A percentile compares a stretch with the other conserved stretches of the same genome.
Conservation (phyloP, 2,329 filamentous ascomycete species). For the Fusarium xyrophilum region DNA sequence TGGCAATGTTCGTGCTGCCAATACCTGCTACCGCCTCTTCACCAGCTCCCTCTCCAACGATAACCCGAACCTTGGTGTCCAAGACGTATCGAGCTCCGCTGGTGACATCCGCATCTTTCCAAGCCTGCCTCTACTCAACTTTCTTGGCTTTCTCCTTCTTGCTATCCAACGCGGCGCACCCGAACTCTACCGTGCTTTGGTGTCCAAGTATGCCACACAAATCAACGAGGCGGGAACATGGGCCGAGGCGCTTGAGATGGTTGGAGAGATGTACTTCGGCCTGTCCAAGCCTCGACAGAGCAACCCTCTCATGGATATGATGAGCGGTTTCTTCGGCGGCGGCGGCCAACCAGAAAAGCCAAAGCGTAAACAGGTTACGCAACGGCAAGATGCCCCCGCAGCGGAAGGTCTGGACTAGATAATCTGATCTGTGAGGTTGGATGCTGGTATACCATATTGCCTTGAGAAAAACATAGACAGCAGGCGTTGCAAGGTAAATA, state of each 20-base stretch:
- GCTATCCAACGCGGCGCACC: constrained; percentile 78
- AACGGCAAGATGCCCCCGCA: constrained; percentile 57
- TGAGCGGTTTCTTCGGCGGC: constrained; percentile 89
- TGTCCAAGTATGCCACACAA: constrained; percentile 79
- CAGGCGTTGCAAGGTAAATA: constrained; percentile 39
- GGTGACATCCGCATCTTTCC: constrained; percentile 85
- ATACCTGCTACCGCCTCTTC: constrained; percentile 77
- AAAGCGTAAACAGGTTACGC: constrained; percentile 52
- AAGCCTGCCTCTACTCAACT: constrained; percentile 92
- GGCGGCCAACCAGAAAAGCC: constrained; percentile 46
- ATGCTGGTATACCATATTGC: constrained; percentile 38
- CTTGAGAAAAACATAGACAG: constrained; percentile 38
- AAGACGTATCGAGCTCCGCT: constrained; percentile 78
- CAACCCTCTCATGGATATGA: constrained; percentile 97
- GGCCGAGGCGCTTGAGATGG: constrained; percentile 82
- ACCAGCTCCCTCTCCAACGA: constrained; percentile 50
- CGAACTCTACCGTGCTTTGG: constrained; percentile 84
- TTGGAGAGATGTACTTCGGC: constrained; percentile 96
- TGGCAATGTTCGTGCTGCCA: constrained; percentile 89
- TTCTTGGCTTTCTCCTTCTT: constrained; percentile 83
- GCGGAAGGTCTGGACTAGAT: constrained; percentile 66
- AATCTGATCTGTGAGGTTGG: neutral
- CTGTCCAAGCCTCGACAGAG: constrained; percentile 87
- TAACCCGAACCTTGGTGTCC: constrained; percentile 67
- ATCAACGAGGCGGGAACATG: constrained; percentile 80